Percentiles rank a stretch among this genome's conserved stretches.
Evolutionary conservation across 2,329 filamentous ascomycete genomes (phyloP).

Genomic region (Sphaerulina populicola): DNA sequence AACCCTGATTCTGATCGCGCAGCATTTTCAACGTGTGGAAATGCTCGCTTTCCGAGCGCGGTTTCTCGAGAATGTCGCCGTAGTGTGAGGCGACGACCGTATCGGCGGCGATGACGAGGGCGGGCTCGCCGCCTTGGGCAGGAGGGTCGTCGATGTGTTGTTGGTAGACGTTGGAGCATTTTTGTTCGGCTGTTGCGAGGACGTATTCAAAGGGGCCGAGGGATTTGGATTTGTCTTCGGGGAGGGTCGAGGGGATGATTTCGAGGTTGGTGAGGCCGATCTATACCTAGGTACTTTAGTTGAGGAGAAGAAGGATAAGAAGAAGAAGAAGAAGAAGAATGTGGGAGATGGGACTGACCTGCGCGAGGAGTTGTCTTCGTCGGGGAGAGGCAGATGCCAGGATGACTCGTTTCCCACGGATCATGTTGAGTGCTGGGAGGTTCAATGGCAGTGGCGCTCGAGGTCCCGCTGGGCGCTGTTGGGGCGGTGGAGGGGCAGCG

Average conservation of each 20-base stretch:
- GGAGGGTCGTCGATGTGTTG: constrained; percentile 49
- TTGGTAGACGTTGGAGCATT: constrained; percentile 66
- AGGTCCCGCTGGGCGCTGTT: constrained; percentile 22
- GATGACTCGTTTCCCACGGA: constrained; percentile 73
- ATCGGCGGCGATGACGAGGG: constrained; percentile 20
- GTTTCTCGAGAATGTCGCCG: constrained; percentile 85
- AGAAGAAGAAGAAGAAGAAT: no score
- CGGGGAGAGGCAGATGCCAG: constrained; percentile 85
- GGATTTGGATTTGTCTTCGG: constrained; percentile 75
- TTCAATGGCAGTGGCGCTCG: constrained; percentile 60
- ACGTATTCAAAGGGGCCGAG: constrained; percentile 86
- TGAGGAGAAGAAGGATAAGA: neutral
- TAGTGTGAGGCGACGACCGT: constrained; percentile 64
- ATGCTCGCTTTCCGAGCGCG: constrained; percentile 71
- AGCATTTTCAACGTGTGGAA: constrained; percentile 73
- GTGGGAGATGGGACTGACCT: constrained; percentile 46
- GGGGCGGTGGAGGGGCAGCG: constrained; percentile 1
- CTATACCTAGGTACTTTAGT: constrained; percentile 34
- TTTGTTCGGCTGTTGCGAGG: constrained; percentile 71
- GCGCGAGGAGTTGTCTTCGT: constrained; percentile 68
- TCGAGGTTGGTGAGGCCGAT: constrained; percentile 76
- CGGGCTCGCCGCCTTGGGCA: constrained; percentile 41
- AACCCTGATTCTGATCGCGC: constrained; percentile 54
- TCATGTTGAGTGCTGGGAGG: constrained; percentile 66
- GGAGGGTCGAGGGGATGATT: constrained; percentile 70